Evolutionary conservation across 2,329 filamentous ascomycete genomes (phyloP), one percentile per base, ranked within the genome.

Genomic region (Cordyceps fumosorosea): DNA sequence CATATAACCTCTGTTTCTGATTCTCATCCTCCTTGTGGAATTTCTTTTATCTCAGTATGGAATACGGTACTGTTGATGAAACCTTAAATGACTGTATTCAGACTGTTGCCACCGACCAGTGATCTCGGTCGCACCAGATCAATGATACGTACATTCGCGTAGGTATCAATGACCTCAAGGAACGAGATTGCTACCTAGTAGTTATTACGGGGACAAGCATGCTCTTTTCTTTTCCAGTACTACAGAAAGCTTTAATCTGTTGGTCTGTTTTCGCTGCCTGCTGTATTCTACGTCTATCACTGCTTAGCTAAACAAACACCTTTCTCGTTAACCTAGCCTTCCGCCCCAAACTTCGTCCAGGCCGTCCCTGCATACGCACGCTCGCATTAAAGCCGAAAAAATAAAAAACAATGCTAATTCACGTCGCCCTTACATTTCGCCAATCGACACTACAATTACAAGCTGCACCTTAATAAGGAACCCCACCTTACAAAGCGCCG

Each of bases 381-480:
- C 22, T 56, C 32, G 56, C 56, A 58, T 24, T 7, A 32, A 51
- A 37, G 45, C 26, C 24, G 5, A 7, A 1, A 16, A 44, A 20
- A 8, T n/a, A 18, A 8, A 44, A 44, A 18, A 4, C 18, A 47
- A 7, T 20, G 11, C 7, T 2, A 18, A 59, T 52, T 59, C 56
- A 52, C 34, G 18, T 5, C 12, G 2, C 22, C 11, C 37, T 48
- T 14, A 26, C 26, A 26, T n/a, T 14, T 37, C 40, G 50, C 58
- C 45, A 54, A 54, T 40, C 50, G 58, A 54, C 58, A 60, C 58
- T 60, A 24, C 7, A 18, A 24, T 54, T 50, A 40, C 40, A 53
- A 54, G 58, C 50, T 14, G 50, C 50, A n/a, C 50, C 58, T 47
- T 42, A 20, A 37, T 42, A 54, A 60, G 47, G 48, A 14, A 48